Evolutionary conservation across 2,329 filamentous ascomycete genomes (phyloP).

Genomic region (Xylariaceae sp.): DNA sequence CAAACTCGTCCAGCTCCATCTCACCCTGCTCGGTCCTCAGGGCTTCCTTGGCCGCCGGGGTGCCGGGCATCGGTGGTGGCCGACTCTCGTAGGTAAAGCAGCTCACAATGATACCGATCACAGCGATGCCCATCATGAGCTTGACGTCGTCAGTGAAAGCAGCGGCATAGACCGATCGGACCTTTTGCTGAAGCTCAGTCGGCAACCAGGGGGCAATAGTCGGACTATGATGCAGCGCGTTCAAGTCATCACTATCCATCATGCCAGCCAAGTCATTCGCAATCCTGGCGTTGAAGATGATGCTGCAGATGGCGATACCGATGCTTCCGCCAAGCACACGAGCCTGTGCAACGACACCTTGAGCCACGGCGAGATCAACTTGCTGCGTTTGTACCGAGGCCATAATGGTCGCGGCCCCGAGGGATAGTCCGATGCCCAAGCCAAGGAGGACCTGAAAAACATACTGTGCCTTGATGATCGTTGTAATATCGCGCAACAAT

Average conservation of each 20-base stretch:
- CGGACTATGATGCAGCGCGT: conserved; percentile 41
- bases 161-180: conserved; percentile 40
- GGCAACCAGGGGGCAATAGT: conserved; percentile 36
- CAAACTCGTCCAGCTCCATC: conserved; percentile 31
- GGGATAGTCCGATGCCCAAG: conserved; percentile 53
- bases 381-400: conserved; percentile 47
- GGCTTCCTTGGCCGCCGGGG: conserved; percentile 25
- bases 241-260: conserved; percentile 37
- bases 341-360: conserved; percentile 55
- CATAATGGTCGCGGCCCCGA: conserved; percentile 53
- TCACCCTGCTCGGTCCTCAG: conserved; percentile 27
- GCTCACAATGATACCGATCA: conserved; percentile 40
- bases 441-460: conserved; percentile 54
- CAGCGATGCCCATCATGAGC: conserved; percentile 42
- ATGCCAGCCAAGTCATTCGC: conserved; percentile 34
- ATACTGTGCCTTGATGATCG: conserved; percentile 41
- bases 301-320: conserved; percentile 54
- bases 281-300: conserved; percentile 48
- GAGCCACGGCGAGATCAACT: conserved; percentile 51
- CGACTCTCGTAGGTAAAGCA: conserved; percentile 41
- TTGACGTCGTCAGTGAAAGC: conserved; percentile 44
- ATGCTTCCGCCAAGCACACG: conserved; percentile 56
- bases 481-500: conserved; percentile 34
- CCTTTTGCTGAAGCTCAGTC: conserved; percentile 29
- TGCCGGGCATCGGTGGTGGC: conserved; percentile 33